Percentiles rank a stretch among this genome's conserved stretches.
These are phyloP conservation scores for Vigna trinervia DNA, from an alignment of 306 rosid species.

Conservation along the genomic window DNA sequence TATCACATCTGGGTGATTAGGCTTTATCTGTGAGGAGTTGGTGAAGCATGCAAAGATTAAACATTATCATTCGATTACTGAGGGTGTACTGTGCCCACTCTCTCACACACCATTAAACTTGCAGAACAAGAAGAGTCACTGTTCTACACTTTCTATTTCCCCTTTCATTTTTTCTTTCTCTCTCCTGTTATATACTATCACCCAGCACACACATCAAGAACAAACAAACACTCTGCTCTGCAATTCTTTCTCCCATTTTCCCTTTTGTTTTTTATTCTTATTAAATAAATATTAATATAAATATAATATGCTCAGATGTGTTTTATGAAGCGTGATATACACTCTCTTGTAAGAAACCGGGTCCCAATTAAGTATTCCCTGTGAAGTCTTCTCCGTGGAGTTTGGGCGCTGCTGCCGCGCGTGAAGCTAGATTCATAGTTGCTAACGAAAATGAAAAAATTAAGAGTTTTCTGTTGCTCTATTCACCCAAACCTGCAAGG, in stretches of 20 bases:
- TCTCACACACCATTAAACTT: conserved; percentile 61
- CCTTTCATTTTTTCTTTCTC: background rate
- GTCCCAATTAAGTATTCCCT: background rate
- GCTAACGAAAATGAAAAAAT: background rate
- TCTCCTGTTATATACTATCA: background rate
- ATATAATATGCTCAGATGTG: background rate
- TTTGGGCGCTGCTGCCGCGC: conserved; percentile 34
- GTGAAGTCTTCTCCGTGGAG: background rate
- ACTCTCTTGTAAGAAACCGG: conserved; percentile 26
- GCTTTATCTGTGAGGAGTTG: conserved; percentile 45
- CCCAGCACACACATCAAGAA: background rate
- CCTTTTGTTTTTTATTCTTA: background rate
- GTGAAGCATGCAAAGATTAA: conserved; percentile 73
- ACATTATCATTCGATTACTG: conserved; percentile 51
- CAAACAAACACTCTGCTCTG: conserved; percentile 19
- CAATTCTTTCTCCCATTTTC: conserved; percentile 26
- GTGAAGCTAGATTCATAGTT: background rate
- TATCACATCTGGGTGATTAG: conserved; percentile 27
- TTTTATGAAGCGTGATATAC: conserved; percentile 36
- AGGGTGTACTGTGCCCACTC: conserved; percentile 32
- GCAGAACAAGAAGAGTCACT: conserved; percentile 50
- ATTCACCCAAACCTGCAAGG: background rate
- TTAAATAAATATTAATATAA: no score
- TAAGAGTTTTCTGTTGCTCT: conserved; percentile 24
- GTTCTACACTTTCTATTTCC: conserved; percentile 32